Conservation (phyloP, 352 stramenopile species). For the Phytopythium montanum region DNA sequence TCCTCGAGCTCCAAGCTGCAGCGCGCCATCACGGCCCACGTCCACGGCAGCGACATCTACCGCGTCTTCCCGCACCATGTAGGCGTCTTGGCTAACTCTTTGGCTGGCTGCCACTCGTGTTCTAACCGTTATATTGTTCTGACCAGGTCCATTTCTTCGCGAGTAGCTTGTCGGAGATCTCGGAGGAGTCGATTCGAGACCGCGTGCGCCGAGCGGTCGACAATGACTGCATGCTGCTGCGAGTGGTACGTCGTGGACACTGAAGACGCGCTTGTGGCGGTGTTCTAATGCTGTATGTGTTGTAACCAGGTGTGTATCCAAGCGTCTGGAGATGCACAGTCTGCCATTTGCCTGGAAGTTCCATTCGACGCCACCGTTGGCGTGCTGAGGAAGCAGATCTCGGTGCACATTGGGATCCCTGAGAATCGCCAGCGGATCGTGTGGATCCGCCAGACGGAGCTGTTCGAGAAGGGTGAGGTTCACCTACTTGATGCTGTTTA, state of each 20-base stretch:
- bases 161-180: constrained; percentile 69
- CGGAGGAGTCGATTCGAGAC: constrained; percentile 82
- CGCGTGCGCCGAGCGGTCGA: constrained; percentile 79
- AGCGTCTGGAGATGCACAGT: constrained; percentile 73
- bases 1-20: constrained; percentile 75
- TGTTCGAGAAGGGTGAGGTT: constrained; percentile 77
- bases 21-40: constrained; percentile 71
- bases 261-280: background rate
- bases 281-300: background rate
- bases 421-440: constrained; percentile 83
- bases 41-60: constrained; percentile 82
- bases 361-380: constrained; percentile 76
- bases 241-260: constrained; percentile 47
- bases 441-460: constrained; percentile 85
- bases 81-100: constrained; percentile 9
- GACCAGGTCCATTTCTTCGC: constrained; percentile 85
- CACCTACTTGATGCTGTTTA: background rate
- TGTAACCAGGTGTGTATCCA: constrained; percentile 72
- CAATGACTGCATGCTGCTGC: constrained; percentile 85
- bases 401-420: constrained; percentile 76
- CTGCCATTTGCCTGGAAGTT: constrained; percentile 76
- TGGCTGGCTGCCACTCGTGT: background rate
- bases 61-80: constrained; percentile 88
- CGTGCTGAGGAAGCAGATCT: constrained; percentile 74
- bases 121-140: background rate